Base-by-base conservation (phyloP, 2,329 filamentous ascomycete species). In the Exophiala bonariae region DNA sequence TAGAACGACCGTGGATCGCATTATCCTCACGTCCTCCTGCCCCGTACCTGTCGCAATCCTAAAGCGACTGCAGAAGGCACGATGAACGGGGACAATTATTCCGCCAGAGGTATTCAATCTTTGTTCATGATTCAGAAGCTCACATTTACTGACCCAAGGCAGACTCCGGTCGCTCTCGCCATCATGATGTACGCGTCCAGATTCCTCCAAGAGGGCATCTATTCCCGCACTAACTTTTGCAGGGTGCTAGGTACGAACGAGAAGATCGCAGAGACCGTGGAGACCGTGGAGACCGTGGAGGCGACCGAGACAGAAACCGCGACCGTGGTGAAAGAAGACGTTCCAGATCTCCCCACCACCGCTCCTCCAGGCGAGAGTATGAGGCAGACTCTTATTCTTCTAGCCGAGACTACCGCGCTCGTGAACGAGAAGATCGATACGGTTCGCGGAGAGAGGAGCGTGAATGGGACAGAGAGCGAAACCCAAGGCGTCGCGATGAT, bases 351-450 rank as follows among this genome's bases (percentile, higher is more conserved):
- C 91, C 91, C 48, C 84, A 87, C 61, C 83, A 88, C 63, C 79
- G 82, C 57, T 80, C 85, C 48, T 76, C 85, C 54, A 70, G 76
- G 47, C 86, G 86, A 59, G 86, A 93, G 41, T 81, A 80, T 45
- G 85, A 88, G 59, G 79, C 82, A 67, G 90, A 96, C 69, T 84
- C 87, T 47, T 97, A 97, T 72, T 95, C 91, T 16, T 90, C 88
- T 4, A 96, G 90, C 70, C 86, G 92, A 59, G 91, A 86, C 72
- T 95, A 96, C 68, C 83, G 92, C 65, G 92, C 95, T 66, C 80
- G 92, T 54, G 92, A 97, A 73, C 87, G 92, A 53, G 92, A 97
- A 70, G 92, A 96, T 60, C 81, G 91, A 64, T 96, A 96, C 66
- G 82, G 82, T 30, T 85, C 85, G 26, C 47, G 50, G 54, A 76